Percentiles rank a stretch among this genome's conserved stretches.
Conservation (phyloP, 441 rosid genomes). For the Adansonia rubrostipa region DNA sequence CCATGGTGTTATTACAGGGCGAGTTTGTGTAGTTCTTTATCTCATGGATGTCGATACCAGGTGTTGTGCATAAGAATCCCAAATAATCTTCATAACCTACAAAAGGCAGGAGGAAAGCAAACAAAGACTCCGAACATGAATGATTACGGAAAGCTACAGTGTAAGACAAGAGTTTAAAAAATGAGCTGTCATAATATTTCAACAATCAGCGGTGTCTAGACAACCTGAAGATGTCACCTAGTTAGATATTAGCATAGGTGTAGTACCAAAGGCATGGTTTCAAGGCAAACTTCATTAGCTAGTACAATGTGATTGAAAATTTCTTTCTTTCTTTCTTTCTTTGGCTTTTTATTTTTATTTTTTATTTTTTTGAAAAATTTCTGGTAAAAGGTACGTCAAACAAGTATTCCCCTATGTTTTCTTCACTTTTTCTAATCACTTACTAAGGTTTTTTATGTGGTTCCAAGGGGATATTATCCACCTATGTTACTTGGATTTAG, state of each 20-base stretch:
- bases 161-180: neutral
- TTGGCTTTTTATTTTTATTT: neutral
- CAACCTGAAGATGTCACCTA: neutral
- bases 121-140: neutral
- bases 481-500: too few relatives aligned
- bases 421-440: neutral
- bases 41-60: conserved; percentile 79
- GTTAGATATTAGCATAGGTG: neutral
- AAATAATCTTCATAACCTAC: conserved; percentile 84
- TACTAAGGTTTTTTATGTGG: neutral
- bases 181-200: neutral
- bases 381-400: neutral
- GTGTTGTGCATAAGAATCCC: conserved; percentile 93
- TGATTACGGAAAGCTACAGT: neutral
- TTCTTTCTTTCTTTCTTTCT: neutral
- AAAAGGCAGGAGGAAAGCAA: conserved; percentile 7
- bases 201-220: neutral
- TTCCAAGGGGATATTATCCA: neutral
- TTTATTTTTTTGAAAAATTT: neutral
- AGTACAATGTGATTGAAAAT: neutral
- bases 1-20: conserved; percentile 78
- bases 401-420: neutral
- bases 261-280: neutral
- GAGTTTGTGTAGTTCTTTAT: conserved; percentile 71
- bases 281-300: neutral